Evolutionary conservation across 1,139 yeast genomes (phyloP), one percentile per base, ranked within the genome.

Genomic region (Kodamaea derodonti): DNA sequence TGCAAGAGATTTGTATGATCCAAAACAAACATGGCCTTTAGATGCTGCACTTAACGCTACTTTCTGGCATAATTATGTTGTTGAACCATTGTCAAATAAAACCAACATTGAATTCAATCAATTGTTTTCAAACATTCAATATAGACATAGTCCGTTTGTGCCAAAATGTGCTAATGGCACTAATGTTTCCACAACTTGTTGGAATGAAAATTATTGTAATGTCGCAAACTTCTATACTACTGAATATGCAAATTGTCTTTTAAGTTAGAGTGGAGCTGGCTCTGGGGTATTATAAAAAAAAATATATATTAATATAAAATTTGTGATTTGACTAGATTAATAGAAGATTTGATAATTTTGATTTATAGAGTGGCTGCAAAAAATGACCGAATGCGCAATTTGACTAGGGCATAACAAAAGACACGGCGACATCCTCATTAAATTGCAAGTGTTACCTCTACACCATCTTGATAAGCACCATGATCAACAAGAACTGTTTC

Each of bases 11-110:
- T 57, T 65, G 4, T 78, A 72, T 40, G 75, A 72, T 37, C 58
- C 69, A 4, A 52, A 65, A 10, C 46, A 49, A 1, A 50, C 62
- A 11, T 78, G 82, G 82, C 81, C 82, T 17, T 40, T 36, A 10
- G 40, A 51, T 11, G 60, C 79, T 5, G 80, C 83, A 10, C 60
- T 78, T 45, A 77, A 78, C 48, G 82, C 73, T 24, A 69, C 79
- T 11, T 78, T 75, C 61, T 77, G 82, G 82, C 72, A 77, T 44
- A 48, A 51, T 24, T 56, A 50, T 34, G 69, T 67, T 23, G 60
- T 64, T 25, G 38, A 49, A 41, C 61, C 51, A 49, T 65, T 60
- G 38, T 49, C 51, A 41, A 47, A 65, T 57, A 43, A 55, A 52
- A 42, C 58, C 20, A 58, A 72, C 42, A 53, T 63, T 17, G 62